A percentile compares a stretch with the other conserved stretches of the same genome.
phyloP scores from a whole-genome alignment of 768 basidiomycete species.

The Mycena filopes region DNA sequence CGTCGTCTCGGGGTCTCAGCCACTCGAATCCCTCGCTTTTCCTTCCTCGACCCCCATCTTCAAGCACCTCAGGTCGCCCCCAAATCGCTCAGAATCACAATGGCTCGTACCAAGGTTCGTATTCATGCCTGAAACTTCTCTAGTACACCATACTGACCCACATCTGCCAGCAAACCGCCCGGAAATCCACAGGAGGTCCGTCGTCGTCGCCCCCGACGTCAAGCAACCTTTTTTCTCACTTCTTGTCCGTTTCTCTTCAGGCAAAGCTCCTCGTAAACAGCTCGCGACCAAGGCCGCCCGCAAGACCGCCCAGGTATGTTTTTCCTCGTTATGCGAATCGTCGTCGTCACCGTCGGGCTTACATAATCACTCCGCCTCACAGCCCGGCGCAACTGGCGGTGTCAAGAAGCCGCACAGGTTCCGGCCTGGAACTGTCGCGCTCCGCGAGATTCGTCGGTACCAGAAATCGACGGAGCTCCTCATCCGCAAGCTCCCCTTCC shows the following conservation, averaged over 20 bases:
- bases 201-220: conserved; percentile 36
- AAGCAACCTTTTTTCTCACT: conserved; percentile 35
- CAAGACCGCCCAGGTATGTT: conserved; percentile 81
- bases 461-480: conserved; percentile 99
- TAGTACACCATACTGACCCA: conserved; percentile 39
- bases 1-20: conserved; percentile 49
- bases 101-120: conserved; percentile 91
- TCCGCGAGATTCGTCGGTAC: conserved; percentile 98
- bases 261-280: conserved; percentile 93
- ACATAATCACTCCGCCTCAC: conserved; percentile 44
- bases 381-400: conserved; percentile 83
- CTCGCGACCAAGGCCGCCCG: conserved; percentile 96
- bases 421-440: conserved; percentile 97
- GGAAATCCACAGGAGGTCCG: conserved; percentile 98
- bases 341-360: conserved; percentile 36
- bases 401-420: conserved; percentile 99
- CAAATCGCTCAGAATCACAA: conserved; percentile 40
- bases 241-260: conserved; percentile 51
- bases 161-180: conserved; percentile 89
- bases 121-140: conserved; percentile 20
- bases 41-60: conserved; percentile 33
- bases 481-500: conserved; percentile 99
- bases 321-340: conserved; percentile 36
- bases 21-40: conserved; percentile 36
- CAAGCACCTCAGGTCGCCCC: conserved; percentile 28